phyloP scores from a whole-genome alignment of 2,329 filamentous ascomycete species.

The Neofusicoccum cordaticola region DNA sequence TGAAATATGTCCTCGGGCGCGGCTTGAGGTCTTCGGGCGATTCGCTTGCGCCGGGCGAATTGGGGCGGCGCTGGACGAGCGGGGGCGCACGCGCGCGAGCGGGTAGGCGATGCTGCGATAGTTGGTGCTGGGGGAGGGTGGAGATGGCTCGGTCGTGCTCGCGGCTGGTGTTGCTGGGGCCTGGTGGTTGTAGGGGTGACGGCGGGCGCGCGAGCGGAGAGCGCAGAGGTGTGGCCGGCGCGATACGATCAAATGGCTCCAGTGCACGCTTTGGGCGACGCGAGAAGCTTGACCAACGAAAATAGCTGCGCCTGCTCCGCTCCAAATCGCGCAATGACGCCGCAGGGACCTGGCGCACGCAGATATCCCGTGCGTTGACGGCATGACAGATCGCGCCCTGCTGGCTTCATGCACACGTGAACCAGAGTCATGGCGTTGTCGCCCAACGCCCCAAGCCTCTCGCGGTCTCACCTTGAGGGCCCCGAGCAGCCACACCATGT shows the following conservation, averaged over 20 bases:
- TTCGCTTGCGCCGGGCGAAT: slow-evolving; percentile 10
- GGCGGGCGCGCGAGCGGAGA: slow-evolving; percentile 15
- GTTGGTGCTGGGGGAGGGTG: not conserved
- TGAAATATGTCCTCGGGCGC: not conserved
- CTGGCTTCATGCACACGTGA: slow-evolving; percentile 13
- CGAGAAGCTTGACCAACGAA: slow-evolving; percentile 15
- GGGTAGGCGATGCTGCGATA: slow-evolving; percentile 9
- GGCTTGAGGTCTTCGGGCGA: not conserved
- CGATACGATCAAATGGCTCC: slow-evolving; percentile 8
- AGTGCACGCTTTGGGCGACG: slow-evolving; percentile 9
- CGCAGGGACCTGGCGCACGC: slow-evolving; percentile 4
- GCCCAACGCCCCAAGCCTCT: slow-evolving; percentile 1
- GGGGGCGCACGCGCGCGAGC: not conserved
- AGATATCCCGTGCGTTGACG: slow-evolving; percentile 4
- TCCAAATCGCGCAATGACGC: slow-evolving; percentile 15
- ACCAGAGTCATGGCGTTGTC: slow-evolving; percentile 9
- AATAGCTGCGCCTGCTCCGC: slow-evolving; percentile 12
- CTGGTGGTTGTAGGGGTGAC: slow-evolving; percentile 11
- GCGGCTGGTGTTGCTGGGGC: not conserved
- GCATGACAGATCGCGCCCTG: slow-evolving; percentile 9
- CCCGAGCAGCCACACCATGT: not conserved
- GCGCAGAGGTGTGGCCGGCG: slow-evolving; percentile 13
- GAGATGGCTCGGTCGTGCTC: not conserved
- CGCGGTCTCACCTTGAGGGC: slow-evolving; percentile 1
- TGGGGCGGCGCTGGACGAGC: not conserved